These are phyloP conservation scores for Crithidia thermophila DNA, from an alignment of 208 protist genomes.

Conservation along the genomic window DNA sequence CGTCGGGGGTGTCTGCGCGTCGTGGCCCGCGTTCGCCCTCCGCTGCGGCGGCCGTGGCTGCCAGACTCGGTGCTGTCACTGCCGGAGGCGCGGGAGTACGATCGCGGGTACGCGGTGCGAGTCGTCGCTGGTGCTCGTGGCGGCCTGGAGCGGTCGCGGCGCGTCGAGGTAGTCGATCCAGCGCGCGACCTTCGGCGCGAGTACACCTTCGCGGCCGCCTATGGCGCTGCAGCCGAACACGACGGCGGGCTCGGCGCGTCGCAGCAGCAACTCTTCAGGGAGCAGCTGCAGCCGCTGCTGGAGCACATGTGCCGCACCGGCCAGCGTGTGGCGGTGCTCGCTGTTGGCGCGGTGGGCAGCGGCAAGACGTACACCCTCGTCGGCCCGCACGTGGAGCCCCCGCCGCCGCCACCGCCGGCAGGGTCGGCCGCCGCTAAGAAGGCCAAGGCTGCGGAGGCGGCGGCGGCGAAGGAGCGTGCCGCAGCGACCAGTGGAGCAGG, in stretches of 20 bases:
- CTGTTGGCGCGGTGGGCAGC: conserved; percentile 66
- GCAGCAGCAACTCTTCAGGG: conserved; percentile 36
- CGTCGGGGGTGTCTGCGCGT: conserved; percentile 25
- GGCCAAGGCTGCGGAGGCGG: not conserved
- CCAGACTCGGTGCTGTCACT: conserved; percentile 12
- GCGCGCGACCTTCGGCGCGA: conserved; percentile 16
- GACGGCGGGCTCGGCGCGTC: not conserved
- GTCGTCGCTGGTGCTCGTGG: too few species aligned
- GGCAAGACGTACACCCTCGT: conserved; percentile 83
- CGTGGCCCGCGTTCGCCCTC: conserved; percentile 30
- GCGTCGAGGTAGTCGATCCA: conserved; percentile 25
- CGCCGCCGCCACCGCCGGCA: not conserved
- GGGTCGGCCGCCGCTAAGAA: too few species aligned
- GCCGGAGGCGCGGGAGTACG: conserved; percentile 3
- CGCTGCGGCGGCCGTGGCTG: conserved; percentile 24
- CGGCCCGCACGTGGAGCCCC: conserved; percentile 20
- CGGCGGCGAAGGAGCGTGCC: not conserved
- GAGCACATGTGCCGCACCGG: conserved; percentile 38
- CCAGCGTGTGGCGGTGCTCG: conserved; percentile 53
- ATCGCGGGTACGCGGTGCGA: conserved; percentile 24
- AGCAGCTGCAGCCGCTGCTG: conserved; percentile 38
- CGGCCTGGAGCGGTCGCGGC: too few species aligned
- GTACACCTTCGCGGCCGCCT: conserved; percentile 21
- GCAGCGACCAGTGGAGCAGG: not conserved
- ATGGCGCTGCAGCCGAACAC: conserved; percentile 1